Evolutionary conservation across 495 filamentous ascomycete species (phyloP), one percentile per base, ranked within the genome.

Genomic region (Schizothecium vesticola): DNA sequence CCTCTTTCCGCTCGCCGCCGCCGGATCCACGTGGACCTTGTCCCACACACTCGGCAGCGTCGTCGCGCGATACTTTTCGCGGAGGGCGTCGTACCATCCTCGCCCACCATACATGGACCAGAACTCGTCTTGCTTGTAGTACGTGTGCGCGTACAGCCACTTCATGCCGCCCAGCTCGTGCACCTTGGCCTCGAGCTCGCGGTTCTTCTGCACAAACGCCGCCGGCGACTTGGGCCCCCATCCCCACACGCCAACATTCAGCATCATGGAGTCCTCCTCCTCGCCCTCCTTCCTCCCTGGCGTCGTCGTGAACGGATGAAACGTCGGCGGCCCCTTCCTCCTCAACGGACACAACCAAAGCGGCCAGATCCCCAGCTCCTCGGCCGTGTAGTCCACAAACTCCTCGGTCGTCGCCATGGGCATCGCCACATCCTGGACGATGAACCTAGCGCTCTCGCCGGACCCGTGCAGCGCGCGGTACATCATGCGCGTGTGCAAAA

Each of bases 141-240:
- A 88, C 6, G 84, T 85, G 69, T 88, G 86, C 6, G 86, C 86
- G 73, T 89, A 87, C 28, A 87, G 75, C 85, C 85, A 87, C 76
- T 87, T 87, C 78, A 83, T 85, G 9, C 92, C 91, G 19, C 88
- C 86, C 3, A 94, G 81, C 65, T 86, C 85, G 13, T 78, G 80
- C 10, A 94, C 81, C 64, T 87, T 87, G 0, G 74, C 70, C 76
- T 94, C 92, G 9, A 94, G 76, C 19, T 82, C 82, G 4, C 87
- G 82, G 77, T 94, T 92, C 65, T 83, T 84, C 0, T 70, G 67
- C 8, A 91, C 75, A 70, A 85, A 85, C 29, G 78, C 73, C 7
- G 65, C 70, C 16, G 74, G 76, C 31, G 80, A 65, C 8, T 70
- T 59, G 0, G 83, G 83, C 16, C 83, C 83, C 75, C 78, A 82